Base-by-base conservation (phyloP, 2,329 filamentous ascomycete genomes). In the Phoma sp. region DNA sequence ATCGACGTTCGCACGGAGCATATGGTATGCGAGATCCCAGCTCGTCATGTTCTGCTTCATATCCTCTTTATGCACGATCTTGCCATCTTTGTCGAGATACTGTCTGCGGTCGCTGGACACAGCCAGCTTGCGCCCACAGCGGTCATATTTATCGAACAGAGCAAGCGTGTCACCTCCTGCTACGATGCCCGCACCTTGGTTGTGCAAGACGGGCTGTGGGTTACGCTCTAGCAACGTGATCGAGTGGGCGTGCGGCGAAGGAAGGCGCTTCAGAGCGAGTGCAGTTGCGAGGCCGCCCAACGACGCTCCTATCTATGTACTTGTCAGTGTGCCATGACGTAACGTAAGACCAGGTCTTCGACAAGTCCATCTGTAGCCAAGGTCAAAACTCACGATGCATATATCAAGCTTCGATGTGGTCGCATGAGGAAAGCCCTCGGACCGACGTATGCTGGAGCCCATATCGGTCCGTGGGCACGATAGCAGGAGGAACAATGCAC, bases 21-120 rank as follows among this genome's bases (percentile, higher is more conserved):
- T 64, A 39, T 71, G 60, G 46, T 70, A 73, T 3, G 66, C 62
- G n/a, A 72, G 55, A 46, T 71, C 69, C 69, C 70, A 73, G 51
- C 69, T 73, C 23, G 69, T 72, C 69, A 72, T 73, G 24, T 70
- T 70, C 54, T 72, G 69, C n/a, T 59, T 55, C 59, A 66, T 64
- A 13, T 71, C 65, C 47, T 67, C 61, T 32, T 57, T 57, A 27
- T 70, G 64, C 22, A 69, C 62, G 14, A 72, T 55, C 1, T 68
- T 58, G 22, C 69, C 69, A 57, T 67, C 33, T n/a, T 61, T 63
- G 48, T 68, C 43, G 23, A 72, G 44, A 25, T 71, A 70, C 37
- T 71, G 68, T 18, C 69, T 58, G 23, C 64, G 51, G 33, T 64
- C 48, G 6, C 64, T 68, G 18, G 62, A 60, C 2, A 68, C 65